Percentiles rank a stretch among this genome's conserved stretches.
These are phyloP conservation scores for Eragrostis tef DNA, from an alignment of 202 grass and related monocot genomes.

Conservation along the genomic window DNA sequence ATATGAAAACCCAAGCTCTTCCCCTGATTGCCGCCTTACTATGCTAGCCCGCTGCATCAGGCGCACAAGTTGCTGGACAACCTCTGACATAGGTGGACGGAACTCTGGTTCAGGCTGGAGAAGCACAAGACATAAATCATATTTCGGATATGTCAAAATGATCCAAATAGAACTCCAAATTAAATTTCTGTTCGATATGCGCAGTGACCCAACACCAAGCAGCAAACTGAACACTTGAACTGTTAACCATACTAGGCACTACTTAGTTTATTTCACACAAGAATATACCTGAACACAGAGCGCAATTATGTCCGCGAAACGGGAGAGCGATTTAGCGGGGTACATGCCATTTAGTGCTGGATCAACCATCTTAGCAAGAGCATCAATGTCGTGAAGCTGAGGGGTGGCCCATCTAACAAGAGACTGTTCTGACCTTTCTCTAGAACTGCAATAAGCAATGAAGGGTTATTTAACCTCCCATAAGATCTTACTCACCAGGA, in stretches of 20 bases:
- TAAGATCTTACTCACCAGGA: conserved; percentile 3
- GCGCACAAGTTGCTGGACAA: conserved; percentile 92
- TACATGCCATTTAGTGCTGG: conserved; percentile 96
- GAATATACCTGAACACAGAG: conserved; percentile 84
- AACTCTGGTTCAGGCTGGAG: conserved; percentile 90
- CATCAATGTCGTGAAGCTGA: conserved; percentile 98
- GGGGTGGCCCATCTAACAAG: conserved; percentile 96
- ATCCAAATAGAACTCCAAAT: background rate
- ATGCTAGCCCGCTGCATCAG: conserved; percentile 93
- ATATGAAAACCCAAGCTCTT: conserved; percentile 90
- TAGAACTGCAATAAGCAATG: conserved; percentile 67
- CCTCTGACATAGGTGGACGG: conserved; percentile 94
- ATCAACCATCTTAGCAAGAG: conserved; percentile 97
- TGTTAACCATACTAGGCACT: conserved; percentile 4
- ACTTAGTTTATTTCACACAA: conserved; percentile 15
- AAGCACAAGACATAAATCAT: conserved; percentile 24
- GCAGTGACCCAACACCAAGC: background rate
- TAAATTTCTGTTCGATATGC: conserved; percentile 5
- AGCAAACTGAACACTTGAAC: conserved; percentile 4
- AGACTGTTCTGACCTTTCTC: conserved; percentile 86
- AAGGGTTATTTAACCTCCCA: conserved; percentile 33
- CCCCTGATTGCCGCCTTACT: conserved; percentile 75
- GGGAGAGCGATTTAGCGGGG: conserved; percentile 92
- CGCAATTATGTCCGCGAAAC: conserved; percentile 95
- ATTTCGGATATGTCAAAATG: conserved; percentile 24